Evolutionary conservation across 2,329 filamentous ascomycete species (phyloP), one percentile per base, ranked within the genome.

Genomic region (Epicoccum sorghinum): DNA sequence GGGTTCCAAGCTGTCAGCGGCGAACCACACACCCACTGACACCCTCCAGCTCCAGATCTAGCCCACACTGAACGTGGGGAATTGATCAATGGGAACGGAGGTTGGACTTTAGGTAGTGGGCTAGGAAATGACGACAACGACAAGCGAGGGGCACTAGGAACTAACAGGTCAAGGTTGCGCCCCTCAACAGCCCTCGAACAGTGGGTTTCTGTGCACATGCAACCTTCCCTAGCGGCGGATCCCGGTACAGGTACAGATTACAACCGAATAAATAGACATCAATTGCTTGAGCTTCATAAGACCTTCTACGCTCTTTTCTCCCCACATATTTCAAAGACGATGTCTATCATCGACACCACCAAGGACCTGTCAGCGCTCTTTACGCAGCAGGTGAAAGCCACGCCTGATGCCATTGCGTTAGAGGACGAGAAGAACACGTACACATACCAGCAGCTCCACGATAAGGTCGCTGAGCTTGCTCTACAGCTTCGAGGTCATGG

Each of bases 361-460:
- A 90, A 89, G 74, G 89, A 93, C 75, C 78, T 93, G 55, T 85
- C 87, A 43, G 85, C 88, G 27, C 84, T 92, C 59, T 91, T 93
- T 71, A 77, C 79, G 60, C 76, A 84, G 61, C 90, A 93, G 79
- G 89, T 85, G 48, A 78, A 82, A 59, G 80, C 81, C 24, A 89
- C 89, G 0, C 90, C 89, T 4, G 78, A 90, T 75, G 84, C 85
- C 30, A 71, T 89, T 67, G 90, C 89, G 18, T 76, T 92, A 50
- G 89, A 93, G 71, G 89, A 93, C 74, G 87, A 87, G 59, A 79
- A 77, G 35, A 79, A 79, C 53, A 83, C 78, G 44, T 87, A 89
- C 69, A 91, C 89, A 44, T 93, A 93, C 72, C 81, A 82, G 41
- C 82, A 91, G 77, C 82, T 93, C 52, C 87, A 91, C 68, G 74